Percentiles rank a stretch among this genome's conserved stretches.
phyloP scores from a whole-genome alignment of 495 filamentous ascomycete genomes.

The Neurospora discreta region DNA sequence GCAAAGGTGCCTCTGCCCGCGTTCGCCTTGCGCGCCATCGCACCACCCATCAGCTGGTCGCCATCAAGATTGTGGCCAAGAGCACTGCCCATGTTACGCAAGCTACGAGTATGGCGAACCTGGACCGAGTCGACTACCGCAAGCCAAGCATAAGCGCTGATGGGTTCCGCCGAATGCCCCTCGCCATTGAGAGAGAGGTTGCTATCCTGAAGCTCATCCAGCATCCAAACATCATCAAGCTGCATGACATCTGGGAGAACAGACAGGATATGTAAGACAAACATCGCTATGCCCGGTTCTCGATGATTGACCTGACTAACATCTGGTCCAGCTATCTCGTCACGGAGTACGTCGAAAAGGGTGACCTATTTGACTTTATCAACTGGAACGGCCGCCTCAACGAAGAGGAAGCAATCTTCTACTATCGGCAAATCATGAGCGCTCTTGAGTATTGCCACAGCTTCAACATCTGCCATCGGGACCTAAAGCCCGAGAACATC shows the following conservation, averaged over 20 bases:
- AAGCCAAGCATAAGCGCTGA: conserved; percentile 30
- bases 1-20: conserved; percentile 71
- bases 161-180: conserved; percentile 59
- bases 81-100: conserved; percentile 57
- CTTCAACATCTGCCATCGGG: conserved; percentile 89
- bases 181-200: conserved; percentile 82
- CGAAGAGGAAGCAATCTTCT: conserved; percentile 69
- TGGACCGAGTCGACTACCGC: conserved; percentile 43
- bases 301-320: conserved; percentile 12
- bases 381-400: conserved; percentile 50
- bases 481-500: conserved; percentile 96
- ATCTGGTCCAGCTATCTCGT: conserved; percentile 66
- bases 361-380: conserved; percentile 82
- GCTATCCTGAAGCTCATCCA: conserved; percentile 93
- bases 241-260: conserved; percentile 97
- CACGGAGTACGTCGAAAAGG: conserved; percentile 85
- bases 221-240: conserved; percentile 81
- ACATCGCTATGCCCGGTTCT: neutral
- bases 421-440: conserved; percentile 89
- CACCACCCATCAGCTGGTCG: conserved; percentile 62
- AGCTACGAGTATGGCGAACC: conserved; percentile 63
- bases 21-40: conserved; percentile 75
- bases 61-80: conserved; percentile 89
- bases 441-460: conserved; percentile 85
- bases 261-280: conserved; percentile 71